Evolutionary conservation across 2,329 filamentous ascomycete species (phyloP).

Genomic region (Claviceps pazoutovae): DNA sequence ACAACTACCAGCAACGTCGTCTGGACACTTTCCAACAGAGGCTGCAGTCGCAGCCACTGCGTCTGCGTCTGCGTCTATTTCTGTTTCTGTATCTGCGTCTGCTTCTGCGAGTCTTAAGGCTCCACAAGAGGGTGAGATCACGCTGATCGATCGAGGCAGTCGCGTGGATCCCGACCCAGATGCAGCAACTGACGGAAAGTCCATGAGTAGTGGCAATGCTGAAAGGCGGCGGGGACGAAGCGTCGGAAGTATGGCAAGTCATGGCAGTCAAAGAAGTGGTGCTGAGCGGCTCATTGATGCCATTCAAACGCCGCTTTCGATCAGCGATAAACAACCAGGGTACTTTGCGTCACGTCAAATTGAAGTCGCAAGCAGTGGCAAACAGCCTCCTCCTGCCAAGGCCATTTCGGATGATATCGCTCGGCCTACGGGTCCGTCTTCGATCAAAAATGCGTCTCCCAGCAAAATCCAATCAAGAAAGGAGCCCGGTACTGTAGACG

Average conservation of each 20-base stretch:
- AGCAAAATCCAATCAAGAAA: not conserved
- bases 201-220: conserved; percentile 9
- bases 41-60: not conserved
- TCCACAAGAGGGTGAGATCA: conserved; percentile 38
- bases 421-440: conserved; percentile 8
- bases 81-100: conserved; percentile 7
- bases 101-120: conserved; percentile 14
- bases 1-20: not conserved
- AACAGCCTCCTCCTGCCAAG: conserved; percentile 2
- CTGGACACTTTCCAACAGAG: not conserved
- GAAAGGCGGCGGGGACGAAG: conserved; percentile 17
- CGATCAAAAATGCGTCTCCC: not conserved
- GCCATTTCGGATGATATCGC: conserved; percentile 3
- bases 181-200: conserved; percentile 3
- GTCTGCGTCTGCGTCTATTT: conserved; percentile 9
- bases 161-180: conserved; percentile 9
- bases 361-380: conserved; percentile 8
- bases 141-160: conserved; percentile 40
- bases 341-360: conserved; percentile 10
- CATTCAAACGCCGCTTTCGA: conserved; percentile 45
- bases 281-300: conserved; percentile 60
- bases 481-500: conserved; percentile 22
- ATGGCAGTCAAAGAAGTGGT: conserved; percentile 42
- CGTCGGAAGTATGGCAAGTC: conserved; percentile 25
- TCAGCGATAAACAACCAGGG: conserved; percentile 24